Evolutionary conservation across 1,139 yeast genomes (phyloP), one percentile per base, ranked within the genome.

Genomic region (Kluyveromyces sp.): DNA sequence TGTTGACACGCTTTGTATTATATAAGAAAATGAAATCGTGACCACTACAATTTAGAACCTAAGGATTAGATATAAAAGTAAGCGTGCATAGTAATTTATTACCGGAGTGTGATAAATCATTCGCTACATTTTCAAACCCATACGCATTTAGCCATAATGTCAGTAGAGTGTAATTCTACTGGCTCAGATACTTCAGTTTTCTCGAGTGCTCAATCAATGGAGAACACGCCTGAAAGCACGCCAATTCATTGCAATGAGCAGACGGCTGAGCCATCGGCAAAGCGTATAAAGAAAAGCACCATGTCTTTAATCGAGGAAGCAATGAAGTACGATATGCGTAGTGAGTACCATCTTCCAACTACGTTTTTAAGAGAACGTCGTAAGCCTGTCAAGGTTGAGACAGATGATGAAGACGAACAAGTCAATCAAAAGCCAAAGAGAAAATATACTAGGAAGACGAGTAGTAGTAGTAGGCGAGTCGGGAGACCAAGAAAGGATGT

Each of bases 241-340:
- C 42, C 42, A 15, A 33, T 33, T 37, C 27, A 40, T 25, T 27
- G n/a, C 28, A 27, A 25, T 25, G 36, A 33, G 15, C 25, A 7
- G 7, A 27, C 39, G 21, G 29, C 8, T 15, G 36, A 33, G 15
- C 25, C n/a, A 21, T 28, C 39, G 21, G 29, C 8, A n/a, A 37
- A 34, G 32, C 40, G 37, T 26, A 37, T 39, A 10, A 45, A 41
- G 41, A 46, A 46, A n/a, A 38, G 43, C 31, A 38, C 58, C 36
- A 50, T 52, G 39, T 43, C 48, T 26, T 52, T 71, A 34, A 43
- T 67, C 2, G 64, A 64, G 25, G 71, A 66, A 47, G 66, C 70
- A 0, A 66, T 56, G 41, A 68, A 68, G 63, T 70, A 66, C 46
- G 59, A 64, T 31, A 61, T 70, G 4, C 55, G 56, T n/a, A 58